These are phyloP conservation scores for Bolboschoenoplectus hybrid DNA, from an alignment of 202 grass and related monocot genomes.

Conservation along the genomic window DNA sequence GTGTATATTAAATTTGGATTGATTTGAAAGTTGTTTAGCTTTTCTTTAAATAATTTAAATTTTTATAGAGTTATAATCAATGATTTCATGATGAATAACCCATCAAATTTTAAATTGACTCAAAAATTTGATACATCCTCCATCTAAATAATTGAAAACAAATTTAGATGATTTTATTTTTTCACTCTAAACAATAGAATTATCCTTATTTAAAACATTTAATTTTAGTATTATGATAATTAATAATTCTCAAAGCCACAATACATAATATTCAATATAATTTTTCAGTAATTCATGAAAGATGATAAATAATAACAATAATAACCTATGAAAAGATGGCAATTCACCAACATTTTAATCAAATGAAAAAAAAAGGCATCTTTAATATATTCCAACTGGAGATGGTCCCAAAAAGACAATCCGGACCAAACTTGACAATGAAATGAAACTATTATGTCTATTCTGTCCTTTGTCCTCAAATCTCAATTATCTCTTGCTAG, in stretches of 20 bases:
- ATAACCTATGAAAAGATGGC: neutral
- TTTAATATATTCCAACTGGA: slow-evolving; percentile 16
- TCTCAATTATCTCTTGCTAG: neutral
- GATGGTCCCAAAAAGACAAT: slow-evolving; percentile 25
- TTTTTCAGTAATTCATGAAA: neutral
- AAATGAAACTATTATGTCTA: slow-evolving; percentile 34
- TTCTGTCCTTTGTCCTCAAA: slow-evolving; percentile 11
- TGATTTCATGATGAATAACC: too few species aligned
- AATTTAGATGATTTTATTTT: too few species aligned
- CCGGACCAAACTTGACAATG: slow-evolving; percentile 32
- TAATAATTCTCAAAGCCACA: neutral
- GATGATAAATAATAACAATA: neutral
- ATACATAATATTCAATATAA: neutral
- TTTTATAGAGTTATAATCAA: too few species aligned
- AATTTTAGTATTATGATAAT: neutral
- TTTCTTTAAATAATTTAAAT: too few species aligned
- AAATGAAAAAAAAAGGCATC: slow-evolving; percentile 11
- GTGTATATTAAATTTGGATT: too few species aligned
- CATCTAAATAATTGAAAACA: too few species aligned
- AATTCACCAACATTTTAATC: neutral
- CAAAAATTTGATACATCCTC: too few species aligned
- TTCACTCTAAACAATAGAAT: neutral
- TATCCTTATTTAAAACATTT: neutral
- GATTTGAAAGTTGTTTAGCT: too few species aligned
- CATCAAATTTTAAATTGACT: too few species aligned